Base-by-base conservation (phyloP, 164 flowering plant species). In the Malania oleifera region DNA sequence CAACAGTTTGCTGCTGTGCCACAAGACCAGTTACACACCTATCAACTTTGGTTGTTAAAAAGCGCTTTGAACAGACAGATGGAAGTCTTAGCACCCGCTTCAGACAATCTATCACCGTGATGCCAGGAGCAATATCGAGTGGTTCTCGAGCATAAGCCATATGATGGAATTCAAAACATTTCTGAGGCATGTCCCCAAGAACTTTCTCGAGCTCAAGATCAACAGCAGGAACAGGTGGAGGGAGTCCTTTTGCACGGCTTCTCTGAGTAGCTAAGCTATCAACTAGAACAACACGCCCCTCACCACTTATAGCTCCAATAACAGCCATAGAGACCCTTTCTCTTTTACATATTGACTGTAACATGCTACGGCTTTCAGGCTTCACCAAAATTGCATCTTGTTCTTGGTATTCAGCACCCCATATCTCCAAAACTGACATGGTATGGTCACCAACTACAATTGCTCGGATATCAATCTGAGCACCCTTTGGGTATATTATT, bases 331-430 rank as follows among this genome's bases (percentile, higher is more conserved):
- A 80, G 11, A 89, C 79, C 81, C 89, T 87, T 71, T 92, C 96
- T 63, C 96, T 82, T 57, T 74, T 72, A 70, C 98, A 89, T n/a
- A 92, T 81, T 31, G 85, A 80, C 59, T 80, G 71, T 31, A 92
- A 73, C 37, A 85, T 55, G 38, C 61, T 52, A 28, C 73, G 79
- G 73, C 87, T 87, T 70, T 87, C 90, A 48, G 96, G 89, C 67
- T 78, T 82, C 75, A 92, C 90, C 73, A 89, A 61, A 62, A 92
- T 81, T 24, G 96, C 98, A 78, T 92, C 96, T 71, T 92, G 96
- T 72, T 92, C 98, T 62, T 92, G 98, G 63, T 89, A 92, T 59
- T 92, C 96, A 27, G 98, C 96, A 51, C 98, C 95, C 98, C 98
- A 89, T 64, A 92, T 92, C 75, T 92, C 96, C 73, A 92, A 68